Base-by-base conservation (phyloP, 257 asterid genomes). In the Coffea canephora region DNA sequence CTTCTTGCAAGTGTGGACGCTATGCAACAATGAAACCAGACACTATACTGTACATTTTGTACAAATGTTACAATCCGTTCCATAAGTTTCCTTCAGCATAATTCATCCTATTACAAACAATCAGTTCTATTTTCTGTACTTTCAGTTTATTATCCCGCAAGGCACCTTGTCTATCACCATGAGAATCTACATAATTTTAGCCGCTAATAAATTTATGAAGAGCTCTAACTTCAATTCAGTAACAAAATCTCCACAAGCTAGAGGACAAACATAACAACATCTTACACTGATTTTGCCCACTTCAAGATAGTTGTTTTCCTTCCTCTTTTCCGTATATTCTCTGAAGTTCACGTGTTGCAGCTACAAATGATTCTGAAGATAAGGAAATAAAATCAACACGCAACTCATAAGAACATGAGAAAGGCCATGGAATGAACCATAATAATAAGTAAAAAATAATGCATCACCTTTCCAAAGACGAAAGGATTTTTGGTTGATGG, bases 281-380 rank as follows among this genome's bases (percentile, higher is more conserved):
- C 73, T 71, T 73, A 49, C 83, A 73, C 16, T 73, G 66, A 36
- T 61, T 55, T 59, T 52, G 45, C 6, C 49, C 45, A 43, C 61
- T 55, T 76, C 70, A 82, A 59, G 82, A 34, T 41, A 68, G 67
- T 73, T 52, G 73, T 36, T 77, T 78, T 52, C 73, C 83, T 69
- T 85, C 86, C 36, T 76, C 84, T 78, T 76, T 82, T 75, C 85
- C 88, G 59, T 79, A 82, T 78, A 82, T 82, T 65, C 78, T 81
- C 74, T 82, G 88, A 76, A 85, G 88, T 82, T 85, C 85, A 57
- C 82, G 85, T 27, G 88, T 85, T 27, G 88, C 86, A 67, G 88
- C 88, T 79, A 79, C 79, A 68, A 82, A 85, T 43, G 86, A 85
- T 66, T 83, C 86, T 85, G 84, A 64, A 73, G 73, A 75, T 50